Evolutionary conservation across 2,329 filamentous ascomycete species (phyloP).

Genomic region (Trichoderma arundinaceum): DNA sequence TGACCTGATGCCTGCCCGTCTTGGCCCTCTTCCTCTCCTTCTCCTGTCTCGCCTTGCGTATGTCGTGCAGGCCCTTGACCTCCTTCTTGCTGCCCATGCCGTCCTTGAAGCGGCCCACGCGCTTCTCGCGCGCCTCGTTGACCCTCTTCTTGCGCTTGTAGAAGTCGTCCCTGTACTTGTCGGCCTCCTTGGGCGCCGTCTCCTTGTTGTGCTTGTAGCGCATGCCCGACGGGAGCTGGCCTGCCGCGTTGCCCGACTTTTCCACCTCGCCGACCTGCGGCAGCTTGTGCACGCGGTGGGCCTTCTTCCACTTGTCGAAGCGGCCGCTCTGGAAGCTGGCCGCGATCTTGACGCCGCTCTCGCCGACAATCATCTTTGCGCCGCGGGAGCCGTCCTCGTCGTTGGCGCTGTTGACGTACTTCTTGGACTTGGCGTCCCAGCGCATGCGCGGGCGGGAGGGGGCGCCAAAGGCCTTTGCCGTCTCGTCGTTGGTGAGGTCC

Average conservation of each 20-base stretch:
- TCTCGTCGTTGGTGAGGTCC: slow-evolving; percentile 91
- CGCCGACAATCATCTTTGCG: slow-evolving; percentile 77
- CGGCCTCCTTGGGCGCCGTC: slow-evolving; percentile 88
- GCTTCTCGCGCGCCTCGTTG: slow-evolving; percentile 83
- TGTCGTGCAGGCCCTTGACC: slow-evolving; percentile 81
- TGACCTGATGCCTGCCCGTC: slow-evolving; percentile 77
- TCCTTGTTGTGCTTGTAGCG: slow-evolving; percentile 87
- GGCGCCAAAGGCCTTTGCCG: slow-evolving; percentile 77
- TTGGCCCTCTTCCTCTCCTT: slow-evolving; percentile 81
- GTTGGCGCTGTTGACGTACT: slow-evolving; percentile 90
- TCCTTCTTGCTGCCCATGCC: slow-evolving; percentile 76
- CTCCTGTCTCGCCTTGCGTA: slow-evolving; percentile 79
- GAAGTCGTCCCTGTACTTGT: slow-evolving; percentile 91
- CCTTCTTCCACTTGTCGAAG: slow-evolving; percentile 90
- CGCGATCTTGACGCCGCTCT: slow-evolving; percentile 94
- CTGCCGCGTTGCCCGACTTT: slow-evolving; percentile 44
- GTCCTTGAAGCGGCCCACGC: slow-evolving; percentile 74
- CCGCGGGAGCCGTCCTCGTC: slow-evolving; percentile 89
- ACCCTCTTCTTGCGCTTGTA: slow-evolving; percentile 88
- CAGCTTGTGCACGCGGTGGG: slow-evolving; percentile 78
- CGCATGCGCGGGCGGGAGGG: slow-evolving; percentile 78
- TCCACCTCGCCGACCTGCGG: slow-evolving; percentile 86
- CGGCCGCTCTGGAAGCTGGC: slow-evolving; percentile 91
- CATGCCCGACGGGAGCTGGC: slow-evolving; percentile 43
- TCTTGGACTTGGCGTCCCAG: slow-evolving; percentile 96